These are phyloP conservation scores for Phialophora chinensis DNA, from an alignment of 2,329 filamentous ascomycete species.

Conservation along the genomic window DNA sequence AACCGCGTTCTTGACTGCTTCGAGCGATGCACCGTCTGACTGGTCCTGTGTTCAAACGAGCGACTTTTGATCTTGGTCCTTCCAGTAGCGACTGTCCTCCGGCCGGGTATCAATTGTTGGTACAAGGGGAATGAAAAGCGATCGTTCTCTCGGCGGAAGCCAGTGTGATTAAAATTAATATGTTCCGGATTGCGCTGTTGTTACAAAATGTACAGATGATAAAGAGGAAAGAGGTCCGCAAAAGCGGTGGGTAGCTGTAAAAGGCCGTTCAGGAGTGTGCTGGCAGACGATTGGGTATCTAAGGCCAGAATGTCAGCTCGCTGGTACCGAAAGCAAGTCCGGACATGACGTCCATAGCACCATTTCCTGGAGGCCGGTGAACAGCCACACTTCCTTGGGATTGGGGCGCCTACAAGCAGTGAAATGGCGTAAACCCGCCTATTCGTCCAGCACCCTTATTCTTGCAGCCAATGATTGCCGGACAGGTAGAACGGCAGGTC, in stretches of 20 bases:
- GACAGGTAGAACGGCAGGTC: constrained; percentile 38
- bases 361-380: constrained; percentile 14
- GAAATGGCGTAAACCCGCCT: constrained; percentile 30
- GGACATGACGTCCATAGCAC: constrained; percentile 27
- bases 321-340: constrained; percentile 17
- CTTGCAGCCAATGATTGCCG: constrained; percentile 35
- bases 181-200: constrained; percentile 30
- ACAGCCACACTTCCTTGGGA: constrained; percentile 26
- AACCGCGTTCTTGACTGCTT: background rate
- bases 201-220: constrained; percentile 30
- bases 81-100: constrained; percentile 15
- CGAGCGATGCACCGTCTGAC: background rate
- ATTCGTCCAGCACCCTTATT: constrained; percentile 40
- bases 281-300: constrained; percentile 30
- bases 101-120: constrained; percentile 29
- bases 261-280: constrained; percentile 18
- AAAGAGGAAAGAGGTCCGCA: constrained; percentile 19
- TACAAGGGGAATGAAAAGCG: constrained; percentile 26
- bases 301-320: constrained; percentile 31
- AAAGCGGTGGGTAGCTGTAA: constrained; percentile 25
- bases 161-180: constrained; percentile 30
- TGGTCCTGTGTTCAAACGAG: constrained; percentile 15
- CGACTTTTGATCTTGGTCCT: constrained; percentile 14
- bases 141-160: constrained; percentile 13
- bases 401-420: constrained; percentile 22